Evolutionary conservation across 805 yeast genomes (phyloP).

Genomic region (Kuraishia piskuri): DNA sequence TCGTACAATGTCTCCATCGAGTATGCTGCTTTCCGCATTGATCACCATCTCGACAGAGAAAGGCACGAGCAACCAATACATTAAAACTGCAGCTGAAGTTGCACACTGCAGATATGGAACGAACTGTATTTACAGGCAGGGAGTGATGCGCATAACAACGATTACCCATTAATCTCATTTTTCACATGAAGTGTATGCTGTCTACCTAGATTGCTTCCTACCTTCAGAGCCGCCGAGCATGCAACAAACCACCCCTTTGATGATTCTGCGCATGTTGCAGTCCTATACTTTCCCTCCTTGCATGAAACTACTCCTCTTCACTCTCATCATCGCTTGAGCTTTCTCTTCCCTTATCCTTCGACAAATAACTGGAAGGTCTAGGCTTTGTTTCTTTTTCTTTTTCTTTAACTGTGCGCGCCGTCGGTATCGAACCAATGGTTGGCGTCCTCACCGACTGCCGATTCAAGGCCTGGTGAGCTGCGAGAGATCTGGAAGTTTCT

Average conservation of each 20-base stretch:
- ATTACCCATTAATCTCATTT: neutral
- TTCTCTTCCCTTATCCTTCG: neutral
- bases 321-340: conserved; percentile 18
- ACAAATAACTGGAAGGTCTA: neutral
- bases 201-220: neutral
- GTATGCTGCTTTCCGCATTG: neutral
- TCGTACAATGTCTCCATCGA: neutral
- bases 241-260: neutral
- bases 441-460: neutral
- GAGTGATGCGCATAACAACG: too few species aligned
- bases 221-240: neutral
- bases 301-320: conserved; percentile 3
- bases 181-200: too few species aligned
- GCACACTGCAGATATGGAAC: neutral
- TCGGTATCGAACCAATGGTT: neutral
- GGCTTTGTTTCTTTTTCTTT: neutral
- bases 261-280: neutral
- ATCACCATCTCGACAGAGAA: neutral
- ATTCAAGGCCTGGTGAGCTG: neutral
- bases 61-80: neutral
- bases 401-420: neutral
- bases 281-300: neutral
- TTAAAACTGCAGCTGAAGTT: neutral
- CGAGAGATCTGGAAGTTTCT: neutral
- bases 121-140: neutral